Percentiles rank a stretch among this genome's conserved stretches.
Evolutionary conservation across 225 moss, liverwort and hornwort genomes (phyloP).

Genomic region (Climacium dendroides): DNA sequence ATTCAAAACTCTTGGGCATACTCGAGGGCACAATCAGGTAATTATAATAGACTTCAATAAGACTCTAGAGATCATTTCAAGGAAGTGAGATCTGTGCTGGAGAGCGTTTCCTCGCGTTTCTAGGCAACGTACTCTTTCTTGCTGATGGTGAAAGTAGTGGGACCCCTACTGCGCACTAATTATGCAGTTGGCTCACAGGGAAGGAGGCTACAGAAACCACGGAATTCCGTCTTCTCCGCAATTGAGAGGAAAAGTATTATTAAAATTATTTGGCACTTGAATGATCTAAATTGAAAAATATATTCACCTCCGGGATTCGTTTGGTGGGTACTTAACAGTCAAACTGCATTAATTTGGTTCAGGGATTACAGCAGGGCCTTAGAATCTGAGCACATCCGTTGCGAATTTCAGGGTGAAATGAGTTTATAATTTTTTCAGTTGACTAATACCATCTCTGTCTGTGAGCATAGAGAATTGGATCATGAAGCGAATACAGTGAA

Average conservation of each 20-base stretch:
- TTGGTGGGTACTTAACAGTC: background rate
- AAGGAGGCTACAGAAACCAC: background rate
- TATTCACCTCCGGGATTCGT: background rate
- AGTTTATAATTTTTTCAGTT: background rate
- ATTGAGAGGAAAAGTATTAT: background rate
- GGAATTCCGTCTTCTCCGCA: background rate
- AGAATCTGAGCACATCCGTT: background rate
- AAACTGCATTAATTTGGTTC: background rate
- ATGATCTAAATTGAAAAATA: background rate
- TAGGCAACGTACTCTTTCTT: background rate
- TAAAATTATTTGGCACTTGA: background rate
- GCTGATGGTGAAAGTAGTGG: slow-evolving; percentile 3
- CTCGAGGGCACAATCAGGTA: background rate
- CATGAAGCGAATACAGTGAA: background rate
- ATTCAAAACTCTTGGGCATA: background rate
- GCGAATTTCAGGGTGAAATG: background rate
- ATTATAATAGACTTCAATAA: background rate
- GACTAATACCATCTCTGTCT: background rate
- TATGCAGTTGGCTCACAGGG: background rate
- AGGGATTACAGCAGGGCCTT: background rate
- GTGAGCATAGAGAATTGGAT: background rate
- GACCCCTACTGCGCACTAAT: background rate
- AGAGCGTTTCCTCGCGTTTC: background rate
- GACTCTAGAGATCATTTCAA: background rate
- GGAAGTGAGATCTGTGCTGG: background rate